Evolutionary conservation across 2,329 filamentous ascomycete species (phyloP).

Genomic region (Fusarium oligoseptatum): DNA sequence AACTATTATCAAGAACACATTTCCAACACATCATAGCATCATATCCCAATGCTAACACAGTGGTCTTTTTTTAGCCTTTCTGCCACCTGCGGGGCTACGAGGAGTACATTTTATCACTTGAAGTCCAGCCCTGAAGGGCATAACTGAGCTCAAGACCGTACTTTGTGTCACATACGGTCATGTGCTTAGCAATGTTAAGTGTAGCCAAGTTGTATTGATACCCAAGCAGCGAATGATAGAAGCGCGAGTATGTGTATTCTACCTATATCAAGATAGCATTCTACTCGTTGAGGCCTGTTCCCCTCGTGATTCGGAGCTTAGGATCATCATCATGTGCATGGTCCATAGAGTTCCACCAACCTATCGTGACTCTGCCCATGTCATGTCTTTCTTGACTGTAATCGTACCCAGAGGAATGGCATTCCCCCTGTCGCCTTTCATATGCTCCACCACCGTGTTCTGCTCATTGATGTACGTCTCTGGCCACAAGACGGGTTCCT

Average conservation of each 20-base stretch:
- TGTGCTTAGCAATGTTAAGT: too few species aligned
- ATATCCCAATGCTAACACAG: too few species aligned
- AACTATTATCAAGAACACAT: too few species aligned
- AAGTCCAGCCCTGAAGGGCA: too few species aligned
- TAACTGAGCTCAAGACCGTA: too few species aligned
- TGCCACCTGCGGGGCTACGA: too few species aligned
- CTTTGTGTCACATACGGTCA: too few species aligned
- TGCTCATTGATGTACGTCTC: neutral
- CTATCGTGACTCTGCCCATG: neutral
- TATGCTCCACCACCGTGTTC: neutral
- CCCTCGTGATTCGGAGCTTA: neutral
- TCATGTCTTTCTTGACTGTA: conserved; percentile 5
- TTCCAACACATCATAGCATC: too few species aligned
- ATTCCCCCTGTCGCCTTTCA: neutral
- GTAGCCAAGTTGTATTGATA: neutral
- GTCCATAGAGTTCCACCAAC: neutral
- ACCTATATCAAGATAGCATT: neutral
- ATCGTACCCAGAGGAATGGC: neutral
- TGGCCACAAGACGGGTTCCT: neutral
- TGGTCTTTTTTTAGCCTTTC: too few species aligned
- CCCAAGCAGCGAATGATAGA: neutral
- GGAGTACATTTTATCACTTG: too few species aligned
- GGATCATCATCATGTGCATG: neutral
- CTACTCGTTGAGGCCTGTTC: neutral
- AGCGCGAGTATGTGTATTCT: neutral